Base-by-base conservation (phyloP, 2,329 filamentous ascomycete species). In the Phialophora verrucosa region DNA sequence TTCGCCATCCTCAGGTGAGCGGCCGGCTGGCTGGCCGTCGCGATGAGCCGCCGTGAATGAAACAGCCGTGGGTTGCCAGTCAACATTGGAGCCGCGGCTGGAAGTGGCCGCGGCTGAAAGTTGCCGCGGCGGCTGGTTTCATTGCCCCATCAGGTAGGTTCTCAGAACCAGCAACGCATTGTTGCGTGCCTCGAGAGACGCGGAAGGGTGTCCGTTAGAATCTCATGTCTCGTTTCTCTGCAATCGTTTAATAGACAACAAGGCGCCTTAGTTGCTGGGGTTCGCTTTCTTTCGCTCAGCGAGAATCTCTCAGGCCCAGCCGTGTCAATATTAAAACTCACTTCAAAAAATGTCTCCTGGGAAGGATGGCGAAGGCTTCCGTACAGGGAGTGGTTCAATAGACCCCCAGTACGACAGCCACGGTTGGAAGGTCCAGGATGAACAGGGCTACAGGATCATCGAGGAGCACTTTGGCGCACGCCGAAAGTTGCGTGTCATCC, bases 281-380 rank as follows among this genome's bases (percentile, higher is more conserved):
- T 5, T 10, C 7, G 38, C 38, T 44, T 44, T 44, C 14, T 42
- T 17, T 42, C 38, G 4, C 38, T n/a, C 17, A 17, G 4, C 5
- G 35, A 42, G 38, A 42, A 6, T 17, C 4, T n/a, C 38, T 44
- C 38, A 44, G 38, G n/a, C 17, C 38, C 38, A 20, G 38, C 38
- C 38, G 6, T 20, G 38, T 17, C 14, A 7, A 5, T 44, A 17
- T 20, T 8, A 17, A 17, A n/a, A n/a, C 38, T 20, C 17, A 44
- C 17, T 44, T n/a, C 38, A 44, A 8, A n/a, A 44, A n/a, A 44
- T 44, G 38, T 44, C 38, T 44, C 38, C 38, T 44, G 38, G 38
- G 6, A 56, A 27, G 29, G 92, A 96, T 5, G 93, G 93, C 60
- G 93, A 87, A 65, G 93, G 87, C 93, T 97, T 97, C 64, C 29